These are phyloP conservation scores for Parasarocladium wereldwijsianum DNA, from an alignment of 2,329 filamentous ascomycete species.

Conservation along the genomic window DNA sequence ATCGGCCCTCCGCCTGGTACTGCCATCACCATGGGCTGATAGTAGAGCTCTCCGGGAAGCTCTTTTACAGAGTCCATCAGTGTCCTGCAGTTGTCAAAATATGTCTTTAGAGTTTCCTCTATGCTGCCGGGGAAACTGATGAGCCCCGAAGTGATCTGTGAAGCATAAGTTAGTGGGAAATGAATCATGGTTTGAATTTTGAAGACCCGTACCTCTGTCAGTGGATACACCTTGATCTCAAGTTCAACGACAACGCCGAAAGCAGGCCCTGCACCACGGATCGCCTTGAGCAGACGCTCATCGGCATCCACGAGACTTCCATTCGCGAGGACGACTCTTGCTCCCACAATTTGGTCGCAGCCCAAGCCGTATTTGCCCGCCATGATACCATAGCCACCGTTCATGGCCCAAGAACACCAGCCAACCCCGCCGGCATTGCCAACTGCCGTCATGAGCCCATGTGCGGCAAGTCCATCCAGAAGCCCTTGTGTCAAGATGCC, in stretches of 20 bases:
- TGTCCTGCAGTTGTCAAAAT: slow-evolving; percentile 2
- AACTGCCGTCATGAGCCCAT: slow-evolving; percentile 5
- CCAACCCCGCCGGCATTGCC: slow-evolving; percentile 11
- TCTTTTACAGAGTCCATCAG: background rate
- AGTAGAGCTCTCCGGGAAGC: slow-evolving; percentile 1
- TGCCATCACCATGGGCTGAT: slow-evolving; percentile 2
- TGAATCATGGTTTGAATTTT: background rate
- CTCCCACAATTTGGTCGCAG: slow-evolving; percentile 20
- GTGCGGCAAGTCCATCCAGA: slow-evolving; percentile 5
- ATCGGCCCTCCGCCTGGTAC: background rate
- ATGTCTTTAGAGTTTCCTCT: background rate
- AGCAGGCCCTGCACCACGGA: slow-evolving; percentile 14
- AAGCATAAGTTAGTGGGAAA: background rate
- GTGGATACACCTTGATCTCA: slow-evolving; percentile 12
- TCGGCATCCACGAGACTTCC: slow-evolving; percentile 14
- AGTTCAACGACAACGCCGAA: slow-evolving; percentile 14
- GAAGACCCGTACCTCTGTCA: slow-evolving; percentile 1
- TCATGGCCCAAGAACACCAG: slow-evolving; percentile 19
- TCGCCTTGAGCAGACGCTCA: slow-evolving; percentile 12
- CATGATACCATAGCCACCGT: slow-evolving; percentile 20
- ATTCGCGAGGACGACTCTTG: slow-evolving; percentile 12
- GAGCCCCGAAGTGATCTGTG: background rate
- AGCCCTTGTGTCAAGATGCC: slow-evolving; percentile 7
- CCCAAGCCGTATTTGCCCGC: slow-evolving; percentile 16
- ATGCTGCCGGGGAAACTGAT: background rate